Conservation (phyloP, 805 yeast species). For the Myxozyma lipomycoides region DNA sequence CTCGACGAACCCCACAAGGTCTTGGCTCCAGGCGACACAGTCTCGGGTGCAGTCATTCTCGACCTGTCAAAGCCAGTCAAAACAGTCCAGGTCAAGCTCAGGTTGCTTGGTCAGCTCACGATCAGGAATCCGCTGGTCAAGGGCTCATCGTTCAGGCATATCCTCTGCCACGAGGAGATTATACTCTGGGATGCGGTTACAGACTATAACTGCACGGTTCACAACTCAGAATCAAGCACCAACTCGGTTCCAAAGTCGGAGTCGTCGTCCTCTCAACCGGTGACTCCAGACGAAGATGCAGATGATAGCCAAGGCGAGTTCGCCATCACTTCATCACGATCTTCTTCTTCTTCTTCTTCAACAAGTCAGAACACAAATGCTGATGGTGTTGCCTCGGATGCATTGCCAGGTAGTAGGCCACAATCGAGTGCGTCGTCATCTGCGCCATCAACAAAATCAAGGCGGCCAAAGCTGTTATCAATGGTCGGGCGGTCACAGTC, state of each 20-base stretch:
- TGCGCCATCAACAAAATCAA: neutral
- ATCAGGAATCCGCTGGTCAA: conserved; percentile 35
- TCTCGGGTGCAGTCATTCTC: conserved; percentile 39
- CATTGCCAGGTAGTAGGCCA: neutral
- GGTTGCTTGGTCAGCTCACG: conserved; percentile 33
- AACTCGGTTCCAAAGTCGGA: neutral
- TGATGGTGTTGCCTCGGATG: neutral
- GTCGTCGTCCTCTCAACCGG: neutral
- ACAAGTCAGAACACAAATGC: neutral
- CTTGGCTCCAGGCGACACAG: conserved; percentile 76
- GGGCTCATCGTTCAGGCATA: conserved; percentile 32
- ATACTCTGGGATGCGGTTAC: conserved; percentile 29
- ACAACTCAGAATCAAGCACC: too few species aligned
- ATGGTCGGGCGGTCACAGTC: neutral
- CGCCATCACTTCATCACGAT: neutral
- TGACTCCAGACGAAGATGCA: neutral
- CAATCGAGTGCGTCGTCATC: neutral
- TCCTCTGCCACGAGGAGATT: conserved; percentile 33
- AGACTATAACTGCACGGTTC: too few species aligned
- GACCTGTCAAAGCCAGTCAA: conserved; percentile 31
- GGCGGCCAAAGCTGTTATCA: neutral
- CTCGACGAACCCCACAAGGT: conserved; percentile 71
- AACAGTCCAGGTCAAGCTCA: conserved; percentile 29
- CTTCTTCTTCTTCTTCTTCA: neutral
- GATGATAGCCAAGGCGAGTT: neutral